Evolutionary conservation across 179 eudicot genomes (phyloP).

Genomic region (Spinacia oleracea): DNA sequence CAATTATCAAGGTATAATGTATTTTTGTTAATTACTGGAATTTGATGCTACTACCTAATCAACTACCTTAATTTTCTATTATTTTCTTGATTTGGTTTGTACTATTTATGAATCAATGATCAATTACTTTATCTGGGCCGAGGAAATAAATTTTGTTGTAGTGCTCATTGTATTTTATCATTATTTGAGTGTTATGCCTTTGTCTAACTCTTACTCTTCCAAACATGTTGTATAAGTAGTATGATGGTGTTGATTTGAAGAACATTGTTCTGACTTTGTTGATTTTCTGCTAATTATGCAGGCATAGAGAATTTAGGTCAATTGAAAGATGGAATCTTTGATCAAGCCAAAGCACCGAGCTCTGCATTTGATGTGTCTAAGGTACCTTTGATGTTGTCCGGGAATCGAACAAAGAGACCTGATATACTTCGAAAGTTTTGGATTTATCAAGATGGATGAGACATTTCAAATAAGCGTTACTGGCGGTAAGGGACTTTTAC

Average conservation of each 20-base stretch:
- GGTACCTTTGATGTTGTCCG: constrained; percentile 68
- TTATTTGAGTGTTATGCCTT: background rate
- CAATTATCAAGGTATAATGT: constrained; percentile 10
- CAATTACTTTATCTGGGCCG: background rate
- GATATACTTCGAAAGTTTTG: constrained; percentile 68
- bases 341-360: constrained; percentile 59
- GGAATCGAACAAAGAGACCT: constrained; percentile 73
- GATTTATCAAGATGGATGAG: constrained; percentile 83
- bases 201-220: background rate
- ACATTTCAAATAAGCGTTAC: constrained; percentile 77
- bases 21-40: constrained; percentile 19
- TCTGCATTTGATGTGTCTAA: constrained; percentile 44
- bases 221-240: background rate
- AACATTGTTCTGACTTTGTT: constrained; percentile 1
- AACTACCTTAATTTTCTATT: background rate
- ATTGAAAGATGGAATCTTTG: constrained; percentile 35
- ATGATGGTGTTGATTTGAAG: background rate
- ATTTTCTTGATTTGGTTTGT: background rate
- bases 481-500: constrained; percentile 68
- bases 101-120: background rate
- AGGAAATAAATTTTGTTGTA: background rate
- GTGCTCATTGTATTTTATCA: background rate
- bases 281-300: constrained; percentile 25
- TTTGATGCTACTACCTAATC: constrained; percentile 20
- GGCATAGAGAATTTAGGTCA: constrained; percentile 39